Base-by-base conservation (phyloP, 129 eudicot genomes). In the Helianthus tuberosus region DNA sequence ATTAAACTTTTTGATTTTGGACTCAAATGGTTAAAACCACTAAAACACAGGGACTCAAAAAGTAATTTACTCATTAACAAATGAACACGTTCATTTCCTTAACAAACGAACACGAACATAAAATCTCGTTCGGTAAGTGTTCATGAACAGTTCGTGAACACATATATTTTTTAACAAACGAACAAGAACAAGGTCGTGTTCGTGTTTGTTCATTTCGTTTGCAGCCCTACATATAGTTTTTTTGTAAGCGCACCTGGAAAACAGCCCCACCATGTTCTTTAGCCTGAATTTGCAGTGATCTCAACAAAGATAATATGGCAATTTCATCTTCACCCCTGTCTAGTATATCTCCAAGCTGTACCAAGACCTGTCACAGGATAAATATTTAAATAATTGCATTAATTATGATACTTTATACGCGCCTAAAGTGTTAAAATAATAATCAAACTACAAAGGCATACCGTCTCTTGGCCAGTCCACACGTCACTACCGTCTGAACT, bases 281-380 rank as follows among this genome's bases (percentile, higher is more conserved):
- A 58, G 99, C 99, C 80, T 94, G 99, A 79, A 84, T 82, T 85
- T 88, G 94, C 70, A 94, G 68, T 43, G 99, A 94, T 60, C 83
- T 86, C 83, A 94, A 77, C 20, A 94, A 82, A 16, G 99, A 94
- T 35, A 94, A 84, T 51, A 94, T 94, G 64, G 99, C 99, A 76
- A 94, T 88, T 85, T 94, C 99, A 83, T 94, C 96, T 85, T 86
- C 98, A 57, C 98, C 98, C 71, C 98, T 75, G 82, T 93, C 98
- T 46, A 93, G 96, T 77, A 93, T 88, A 81, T 93, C 98, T 71
- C 98, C 98, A 71, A 93, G 93, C 86, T 93, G 98, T 76, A 93
- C 81, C 83, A 93, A 81, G 50, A 93, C 98, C 98, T 93, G 85
- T 59, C 54, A 43, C 52, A 65, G 77, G 59, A 66, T 50, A 66